Evolutionary conservation across 805 yeast genomes (phyloP).

Genomic region (Metschnikowia colocasiae): DNA sequence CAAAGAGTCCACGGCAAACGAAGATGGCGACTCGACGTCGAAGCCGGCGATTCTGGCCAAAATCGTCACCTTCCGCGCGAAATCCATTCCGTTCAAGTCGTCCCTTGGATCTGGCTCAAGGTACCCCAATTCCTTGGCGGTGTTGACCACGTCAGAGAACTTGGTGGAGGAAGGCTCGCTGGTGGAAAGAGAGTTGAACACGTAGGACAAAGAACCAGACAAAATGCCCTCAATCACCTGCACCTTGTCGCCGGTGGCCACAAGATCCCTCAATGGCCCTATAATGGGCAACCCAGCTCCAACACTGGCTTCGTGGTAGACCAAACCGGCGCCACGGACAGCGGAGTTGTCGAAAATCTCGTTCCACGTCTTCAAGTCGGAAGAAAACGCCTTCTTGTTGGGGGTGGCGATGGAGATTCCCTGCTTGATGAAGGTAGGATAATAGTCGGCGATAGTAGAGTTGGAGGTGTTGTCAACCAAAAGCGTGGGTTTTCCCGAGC

Average conservation of each 20-base stretch:
- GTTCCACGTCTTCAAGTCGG: conserved; percentile 72
- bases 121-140: conserved; percentile 89
- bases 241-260: conserved; percentile 90
- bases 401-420: conserved; percentile 97
- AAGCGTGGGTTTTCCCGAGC: conserved; percentile 71
- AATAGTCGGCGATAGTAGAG: conserved; percentile 68
- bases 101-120: conserved; percentile 99
- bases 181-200: conserved; percentile 89
- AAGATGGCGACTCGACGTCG: conserved; percentile 76
- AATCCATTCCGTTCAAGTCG: conserved; percentile 96
- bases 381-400: conserved; percentile 94
- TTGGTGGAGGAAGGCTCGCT: conserved; percentile 54
- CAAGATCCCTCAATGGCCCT: conserved; percentile 81
- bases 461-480: conserved; percentile 94
- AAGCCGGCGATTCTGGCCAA: conserved; percentile 91
- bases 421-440: conserved; percentile 65
- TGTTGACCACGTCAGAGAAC: conserved; percentile 84
- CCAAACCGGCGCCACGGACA: conserved; percentile 59
- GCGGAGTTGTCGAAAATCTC: conserved; percentile 57
- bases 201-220: conserved; percentile 92
- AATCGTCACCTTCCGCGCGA: conserved; percentile 96
- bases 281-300: conserved; percentile 98
- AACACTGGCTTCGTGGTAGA: conserved; percentile 97
- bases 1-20: conserved; percentile 91
- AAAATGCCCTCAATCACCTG: conserved; percentile 92